Evolutionary conservation across 176 grass and related monocot species (phyloP).

Genomic region (Phragmites australis): DNA sequence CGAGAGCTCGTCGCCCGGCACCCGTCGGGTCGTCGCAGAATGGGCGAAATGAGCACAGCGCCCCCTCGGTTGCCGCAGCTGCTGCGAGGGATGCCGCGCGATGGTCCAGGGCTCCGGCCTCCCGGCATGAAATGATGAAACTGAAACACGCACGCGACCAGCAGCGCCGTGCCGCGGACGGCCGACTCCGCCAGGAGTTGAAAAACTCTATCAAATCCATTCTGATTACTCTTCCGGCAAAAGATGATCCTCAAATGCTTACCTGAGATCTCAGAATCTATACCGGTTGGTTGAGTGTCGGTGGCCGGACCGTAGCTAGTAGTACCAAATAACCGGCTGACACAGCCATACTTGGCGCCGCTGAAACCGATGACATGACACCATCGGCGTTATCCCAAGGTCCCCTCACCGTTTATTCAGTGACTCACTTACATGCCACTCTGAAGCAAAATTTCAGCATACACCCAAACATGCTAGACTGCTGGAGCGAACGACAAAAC

Average conservation of each 20-base stretch:
- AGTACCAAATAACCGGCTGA: background rate
- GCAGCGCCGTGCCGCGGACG: too few species aligned
- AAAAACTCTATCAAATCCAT: background rate
- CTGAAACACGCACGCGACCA: background rate
- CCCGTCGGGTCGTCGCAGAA: too few species aligned
- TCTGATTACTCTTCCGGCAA: background rate
- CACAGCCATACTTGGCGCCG: background rate
- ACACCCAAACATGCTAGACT: background rate
- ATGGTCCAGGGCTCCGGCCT: background rate
- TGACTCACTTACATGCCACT: background rate
- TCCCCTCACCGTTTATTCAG: background rate
- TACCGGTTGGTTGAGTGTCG: background rate
- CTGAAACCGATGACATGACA: background rate
- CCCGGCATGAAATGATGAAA: background rate
- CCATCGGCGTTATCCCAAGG: too few species aligned
- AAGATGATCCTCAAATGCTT: background rate
- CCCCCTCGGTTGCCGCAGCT: background rate
- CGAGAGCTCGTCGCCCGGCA: background rate
- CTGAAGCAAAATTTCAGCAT: background rate
- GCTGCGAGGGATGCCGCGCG: background rate
- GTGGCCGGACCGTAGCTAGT: background rate
- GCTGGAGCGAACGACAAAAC: background rate
- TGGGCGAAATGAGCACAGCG: too few species aligned
- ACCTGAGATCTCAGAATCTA: background rate
- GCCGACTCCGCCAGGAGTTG: too few species aligned